A percentile compares a stretch with the other conserved stretches of the same genome.
These are phyloP conservation scores for Penicillium brevicompactum DNA, from an alignment of 2,329 filamentous ascomycete genomes.

Conservation along the genomic window DNA sequence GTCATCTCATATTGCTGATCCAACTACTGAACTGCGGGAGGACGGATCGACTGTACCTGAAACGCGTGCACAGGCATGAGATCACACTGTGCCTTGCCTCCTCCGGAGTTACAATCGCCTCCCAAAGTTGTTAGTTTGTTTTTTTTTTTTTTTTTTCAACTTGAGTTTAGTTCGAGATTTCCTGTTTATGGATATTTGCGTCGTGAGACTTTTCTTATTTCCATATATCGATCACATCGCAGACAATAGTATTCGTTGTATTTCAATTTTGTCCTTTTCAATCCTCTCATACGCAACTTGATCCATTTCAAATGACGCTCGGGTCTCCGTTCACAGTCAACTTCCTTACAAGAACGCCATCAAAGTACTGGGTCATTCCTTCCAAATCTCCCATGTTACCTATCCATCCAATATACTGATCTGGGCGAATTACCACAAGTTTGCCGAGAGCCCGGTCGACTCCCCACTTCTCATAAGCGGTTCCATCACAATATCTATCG, in stretches of 20 bases:
- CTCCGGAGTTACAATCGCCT: background rate
- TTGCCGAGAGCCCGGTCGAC: conserved; percentile 26
- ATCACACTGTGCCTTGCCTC: background rate
- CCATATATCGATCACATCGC: too few relatives aligned
- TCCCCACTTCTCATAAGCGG: conserved; percentile 29
- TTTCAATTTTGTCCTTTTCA: too few relatives aligned
- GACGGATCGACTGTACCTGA: conserved; percentile 13
- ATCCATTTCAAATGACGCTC: background rate
- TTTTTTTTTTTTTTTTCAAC: too few relatives aligned
- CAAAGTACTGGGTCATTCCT: conserved; percentile 24
- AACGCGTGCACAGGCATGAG: background rate
- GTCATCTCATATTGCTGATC: conserved; percentile 20
- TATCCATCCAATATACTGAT: conserved; percentile 34
- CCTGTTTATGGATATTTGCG: too few relatives aligned
- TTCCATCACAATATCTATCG: conserved; percentile 28
- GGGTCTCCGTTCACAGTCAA: background rate
- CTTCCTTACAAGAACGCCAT: conserved; percentile 19
- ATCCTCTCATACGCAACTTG: too few relatives aligned
- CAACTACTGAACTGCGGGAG: conserved; percentile 12
- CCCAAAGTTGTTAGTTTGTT: too few relatives aligned
- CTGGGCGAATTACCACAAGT: conserved; percentile 26
- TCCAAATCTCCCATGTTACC: conserved; percentile 28
- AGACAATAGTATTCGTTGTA: too few relatives aligned
- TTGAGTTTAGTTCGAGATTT: too few relatives aligned
- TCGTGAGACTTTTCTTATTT: too few relatives aligned